Evolutionary conservation across 345 rosid species (phyloP).

Genomic region (rapeseed (Brassica napus)): DNA sequence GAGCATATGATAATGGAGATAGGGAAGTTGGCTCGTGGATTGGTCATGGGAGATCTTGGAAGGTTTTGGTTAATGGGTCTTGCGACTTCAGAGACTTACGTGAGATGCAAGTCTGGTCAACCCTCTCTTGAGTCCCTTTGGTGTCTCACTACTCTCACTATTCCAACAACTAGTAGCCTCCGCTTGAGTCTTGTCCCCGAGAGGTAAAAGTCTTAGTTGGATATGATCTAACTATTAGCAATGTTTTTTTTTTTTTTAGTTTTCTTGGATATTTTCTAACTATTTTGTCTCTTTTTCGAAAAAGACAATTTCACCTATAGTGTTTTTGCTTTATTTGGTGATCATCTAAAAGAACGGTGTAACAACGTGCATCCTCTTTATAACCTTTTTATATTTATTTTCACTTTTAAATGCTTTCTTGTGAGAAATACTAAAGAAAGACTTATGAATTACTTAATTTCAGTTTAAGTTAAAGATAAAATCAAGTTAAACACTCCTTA

Average conservation of each 20-base stretch:
- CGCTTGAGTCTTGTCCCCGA: conserved; percentile 73
- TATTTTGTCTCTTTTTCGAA: conserved; percentile 38
- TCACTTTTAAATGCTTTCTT: conserved; percentile 8
- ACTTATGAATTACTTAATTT: not conserved
- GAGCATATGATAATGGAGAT: conserved; percentile 78
- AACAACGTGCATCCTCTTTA: conserved; percentile 36
- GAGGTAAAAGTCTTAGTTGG: conserved; percentile 54
- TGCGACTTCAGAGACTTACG: conserved; percentile 77
- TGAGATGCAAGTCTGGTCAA: conserved; percentile 68
- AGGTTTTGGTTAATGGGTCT: conserved; percentile 76
- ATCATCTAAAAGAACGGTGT: conserved; percentile 37
- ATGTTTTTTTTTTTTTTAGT: not conserved
- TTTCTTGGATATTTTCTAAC: conserved; percentile 34
- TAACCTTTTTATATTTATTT: conserved; percentile 16
- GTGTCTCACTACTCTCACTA: conserved; percentile 69
- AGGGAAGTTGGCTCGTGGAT: conserved; percentile 58
- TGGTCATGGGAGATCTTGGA: conserved; percentile 49
- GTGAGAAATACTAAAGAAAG: conserved; percentile 9
- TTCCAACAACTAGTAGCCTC: conserved; percentile 65
- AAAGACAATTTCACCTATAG: conserved; percentile 38
- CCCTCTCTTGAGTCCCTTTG: conserved; percentile 69
- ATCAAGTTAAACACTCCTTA: not conserved
- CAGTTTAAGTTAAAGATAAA: not conserved
- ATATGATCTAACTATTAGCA: conserved; percentile 28
- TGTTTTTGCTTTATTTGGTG: conserved; percentile 45